Percentiles rank a stretch among this genome's conserved stretches.
Conservation (phyloP, 352 stramenopile species). For the Thraustochytrium sp. region DNA sequence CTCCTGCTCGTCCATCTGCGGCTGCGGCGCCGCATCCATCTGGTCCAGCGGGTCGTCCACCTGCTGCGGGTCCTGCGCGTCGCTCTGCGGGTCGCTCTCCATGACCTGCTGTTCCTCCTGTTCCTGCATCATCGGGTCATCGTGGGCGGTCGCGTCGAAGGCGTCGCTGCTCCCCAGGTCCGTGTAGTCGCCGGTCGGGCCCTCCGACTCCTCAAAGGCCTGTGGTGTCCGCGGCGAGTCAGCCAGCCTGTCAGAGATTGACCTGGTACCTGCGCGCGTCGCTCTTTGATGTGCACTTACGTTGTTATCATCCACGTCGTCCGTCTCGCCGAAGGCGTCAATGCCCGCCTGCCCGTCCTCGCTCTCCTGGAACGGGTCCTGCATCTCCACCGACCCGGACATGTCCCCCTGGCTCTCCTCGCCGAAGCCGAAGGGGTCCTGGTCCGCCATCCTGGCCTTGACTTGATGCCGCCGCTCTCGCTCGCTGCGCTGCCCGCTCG, state of each 20-base stretch:
- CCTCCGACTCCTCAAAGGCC: conserved; percentile 1
- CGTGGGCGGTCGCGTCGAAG: not conserved
- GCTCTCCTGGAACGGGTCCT: conserved; percentile 22
- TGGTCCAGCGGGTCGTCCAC: not conserved
- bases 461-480: not conserved
- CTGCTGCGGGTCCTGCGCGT: not conserved
- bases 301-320: not conserved
- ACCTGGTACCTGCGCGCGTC: not conserved
- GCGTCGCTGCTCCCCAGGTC: not conserved
- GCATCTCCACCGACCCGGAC: not conserved
- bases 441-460: not conserved
- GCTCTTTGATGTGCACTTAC: not conserved
- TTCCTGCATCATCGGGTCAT: not conserved
- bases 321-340: conserved; percentile 15
- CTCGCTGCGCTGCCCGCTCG: not conserved
- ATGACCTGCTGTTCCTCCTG: not conserved
- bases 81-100: not conserved
- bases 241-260: not conserved
- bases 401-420: conserved; percentile 23
- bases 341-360: not conserved
- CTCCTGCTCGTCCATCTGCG: not conserved
- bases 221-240: not conserved
- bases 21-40: not conserved
- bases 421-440: conserved; percentile 37
- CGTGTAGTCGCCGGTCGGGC: not conserved